Evolutionary conservation across 805 yeast genomes (phyloP), one percentile per base, ranked within the genome.

Genomic region (Torulaspora gathmanii): DNA sequence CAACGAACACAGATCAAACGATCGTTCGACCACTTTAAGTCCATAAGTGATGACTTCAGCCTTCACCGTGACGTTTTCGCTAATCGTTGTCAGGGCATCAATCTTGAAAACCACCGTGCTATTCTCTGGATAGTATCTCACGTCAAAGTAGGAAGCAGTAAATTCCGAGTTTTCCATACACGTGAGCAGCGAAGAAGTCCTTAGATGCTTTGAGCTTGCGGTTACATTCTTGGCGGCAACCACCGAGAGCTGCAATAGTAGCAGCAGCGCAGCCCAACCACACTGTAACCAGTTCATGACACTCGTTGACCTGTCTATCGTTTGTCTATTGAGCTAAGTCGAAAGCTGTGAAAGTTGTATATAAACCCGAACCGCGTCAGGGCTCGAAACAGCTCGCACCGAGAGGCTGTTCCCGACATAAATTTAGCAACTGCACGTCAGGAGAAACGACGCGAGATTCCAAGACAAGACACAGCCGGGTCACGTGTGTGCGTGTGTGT

Each of bases 141-240:
- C 95, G 56, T 86, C 85, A 61, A 93, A 90, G 53, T 73, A 78
- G 7, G 89, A 78, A 4, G 97, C 91, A 2, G 95, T 80, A 56
- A 93, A 80, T 61, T 80, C 83, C 6, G 99, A 90, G 64, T 85
- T 72, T 34, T 80, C 83, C 95, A 89, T 90, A 71, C 99, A 93
- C 31, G 98, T 86, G 55, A 91, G 70, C 54, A 93, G 72, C 7
- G 97, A 87, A 15, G 79, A 64, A 0, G 93, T 77, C 51, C 65
- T 70, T 45, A 81, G 35, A 40, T 54, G 55, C 40, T 52, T 56
- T 3, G 58, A 47, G 33, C 26, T 46, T 2, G 54, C 51, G 23
- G 42, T 45, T 8, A 44, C 29, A 17, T 46, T 44, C 11, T 42
- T 42, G 11, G 50, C 44, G 15, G 22, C 17, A 4, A 31, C 42